These are phyloP conservation scores for Craterostigma plantagineum DNA, from an alignment of 257 asterid genomes.

Conservation along the genomic window DNA sequence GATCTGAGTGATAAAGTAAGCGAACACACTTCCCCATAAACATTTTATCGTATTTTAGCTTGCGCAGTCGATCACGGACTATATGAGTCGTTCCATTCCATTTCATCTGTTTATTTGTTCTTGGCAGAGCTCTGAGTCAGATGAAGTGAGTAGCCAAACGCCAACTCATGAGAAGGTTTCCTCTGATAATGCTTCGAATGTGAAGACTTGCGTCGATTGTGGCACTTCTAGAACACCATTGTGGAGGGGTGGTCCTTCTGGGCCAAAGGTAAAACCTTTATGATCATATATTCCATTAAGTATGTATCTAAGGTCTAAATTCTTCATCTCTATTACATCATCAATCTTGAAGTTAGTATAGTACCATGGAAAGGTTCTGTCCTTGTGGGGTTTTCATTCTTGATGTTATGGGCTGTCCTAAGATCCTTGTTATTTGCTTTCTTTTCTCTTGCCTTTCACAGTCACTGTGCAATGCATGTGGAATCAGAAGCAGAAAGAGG, in stretches of 20 bases:
- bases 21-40: constrained; percentile 14
- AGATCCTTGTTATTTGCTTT: no score
- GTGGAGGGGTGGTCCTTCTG: constrained; percentile 98
- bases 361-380: no score
- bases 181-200: constrained; percentile 25
- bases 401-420: no score
- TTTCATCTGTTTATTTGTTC: not conserved
- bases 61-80: not conserved
- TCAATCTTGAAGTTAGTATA: no score
- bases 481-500: constrained; percentile 6
- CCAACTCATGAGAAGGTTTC: constrained; percentile 40
- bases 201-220: constrained; percentile 75
- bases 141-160: constrained; percentile 37
- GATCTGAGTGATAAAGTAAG: constrained; percentile 87
- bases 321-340: no score
- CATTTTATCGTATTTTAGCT: not conserved
- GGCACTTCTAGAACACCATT: constrained; percentile 91
- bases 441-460: not conserved
- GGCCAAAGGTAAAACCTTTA: constrained; percentile 52
- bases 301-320: no score
- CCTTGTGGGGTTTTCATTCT: no score
- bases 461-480: constrained; percentile 9
- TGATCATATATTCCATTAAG: no score
- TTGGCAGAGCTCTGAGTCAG: constrained; percentile 45
- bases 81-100: no score